Base-by-base conservation (phyloP, 73 alveolate species). In the Uronychia binucleata region DNA sequence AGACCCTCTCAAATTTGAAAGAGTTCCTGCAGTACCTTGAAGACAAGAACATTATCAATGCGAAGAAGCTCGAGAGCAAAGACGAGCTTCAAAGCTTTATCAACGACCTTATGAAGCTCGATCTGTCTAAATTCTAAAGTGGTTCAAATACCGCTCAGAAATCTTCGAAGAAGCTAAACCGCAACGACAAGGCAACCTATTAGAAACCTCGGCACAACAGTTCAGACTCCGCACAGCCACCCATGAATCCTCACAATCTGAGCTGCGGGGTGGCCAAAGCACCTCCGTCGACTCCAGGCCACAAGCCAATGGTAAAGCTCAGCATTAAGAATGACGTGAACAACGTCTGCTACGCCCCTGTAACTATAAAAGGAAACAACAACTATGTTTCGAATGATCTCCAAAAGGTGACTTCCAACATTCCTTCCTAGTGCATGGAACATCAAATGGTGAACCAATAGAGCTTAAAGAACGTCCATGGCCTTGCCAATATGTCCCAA, bases 91-190 rank as follows among this genome's bases (percentile, higher is more conserved):
- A 60, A 25, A 75, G 77, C 30, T 59, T 88, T 26, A 88, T 88
- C 58, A 35, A 83, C 26, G 94, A 88, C 57, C 59, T 88, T 26
- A 88, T 88, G 94, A 88, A 88, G 58, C 81, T 88, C 35, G 94
- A 83, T 77, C 81, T 82, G 25, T 31, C 82, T 28, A 88, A 88
- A 46, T 88, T 82, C 33, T 27, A 74, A 27, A 76, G 87, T 30
- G 30, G 77, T 57, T 79, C 58, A 58, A 13, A 11, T 0, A 33
- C 59, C 27, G 30, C 82, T 26, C 28, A 75, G 30, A 79, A 79
- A 28, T 58, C 58, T 26, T n/a, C 34, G 30, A 58, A 28, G 1
- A 46, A 34, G 14, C 75, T 79, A 25, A 79, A 79, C 58, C 86
- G 86, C 34, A 33, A 67, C 1, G 58, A 34, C 31, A 79, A 75